These are phyloP conservation scores for Diaporthe citri DNA, from an alignment of 2,329 filamentous ascomycete species.

Conservation along the genomic window DNA sequence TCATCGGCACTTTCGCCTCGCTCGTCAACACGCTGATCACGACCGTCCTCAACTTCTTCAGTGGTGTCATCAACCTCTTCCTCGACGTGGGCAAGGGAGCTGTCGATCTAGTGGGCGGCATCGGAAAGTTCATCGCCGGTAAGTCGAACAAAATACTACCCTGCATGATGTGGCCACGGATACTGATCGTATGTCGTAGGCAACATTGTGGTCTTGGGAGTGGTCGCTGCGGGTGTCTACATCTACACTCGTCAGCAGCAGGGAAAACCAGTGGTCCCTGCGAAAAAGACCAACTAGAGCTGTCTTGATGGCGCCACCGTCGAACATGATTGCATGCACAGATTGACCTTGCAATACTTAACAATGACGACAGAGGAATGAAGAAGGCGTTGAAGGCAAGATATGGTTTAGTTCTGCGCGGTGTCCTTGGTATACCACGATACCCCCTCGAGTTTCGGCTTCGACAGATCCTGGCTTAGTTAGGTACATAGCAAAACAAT, in stretches of 20 bases:
- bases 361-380: not conserved
- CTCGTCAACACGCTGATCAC: conserved; percentile 51
- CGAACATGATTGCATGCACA: not conserved
- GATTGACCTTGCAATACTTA: not conserved
- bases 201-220: conserved; percentile 53
- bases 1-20: conserved; percentile 52
- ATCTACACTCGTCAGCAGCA: conserved; percentile 49
- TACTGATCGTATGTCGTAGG: conserved; percentile 43
- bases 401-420: not conserved
- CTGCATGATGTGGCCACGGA: not conserved
- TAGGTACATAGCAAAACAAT: not conserved
- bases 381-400: not conserved
- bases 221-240: conserved; percentile 48
- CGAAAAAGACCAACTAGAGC: conserved; percentile 41
- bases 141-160: conserved; percentile 39
- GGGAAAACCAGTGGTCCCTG: conserved; percentile 40
- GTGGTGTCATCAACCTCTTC: conserved; percentile 52
- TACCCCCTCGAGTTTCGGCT: conserved; percentile 6
- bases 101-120: conserved; percentile 53
- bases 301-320: not conserved
- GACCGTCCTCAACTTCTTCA: conserved; percentile 52
- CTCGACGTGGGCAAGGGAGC: conserved; percentile 52
- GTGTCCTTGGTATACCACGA: conserved; percentile 4
- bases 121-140: conserved; percentile 56
- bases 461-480: not conserved